phyloP scores from a whole-genome alignment of 768 basidiomycete genomes.

The Termitomyces titanicus region DNA sequence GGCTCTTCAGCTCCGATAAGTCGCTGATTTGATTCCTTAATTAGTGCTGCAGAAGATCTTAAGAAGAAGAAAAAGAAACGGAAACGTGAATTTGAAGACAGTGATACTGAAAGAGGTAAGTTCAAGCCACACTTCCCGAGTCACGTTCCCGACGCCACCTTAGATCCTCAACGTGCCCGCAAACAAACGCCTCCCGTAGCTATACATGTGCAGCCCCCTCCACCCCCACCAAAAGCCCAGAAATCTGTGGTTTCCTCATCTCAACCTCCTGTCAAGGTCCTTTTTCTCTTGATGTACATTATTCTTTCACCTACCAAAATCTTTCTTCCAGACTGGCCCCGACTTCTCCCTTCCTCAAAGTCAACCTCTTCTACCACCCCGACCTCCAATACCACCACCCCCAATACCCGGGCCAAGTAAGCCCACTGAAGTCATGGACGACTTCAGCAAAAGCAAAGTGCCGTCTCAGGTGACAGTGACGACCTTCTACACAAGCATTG shows the following conservation, averaged over 20 bases:
- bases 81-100: slow-evolving; percentile 72
- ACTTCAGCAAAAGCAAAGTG: slow-evolving; percentile 82
- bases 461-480: slow-evolving; percentile 66
- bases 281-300: slow-evolving; percentile 8
- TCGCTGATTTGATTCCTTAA: slow-evolving; percentile 2
- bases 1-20: not conserved
- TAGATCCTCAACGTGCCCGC: slow-evolving; percentile 50
- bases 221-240: slow-evolving; percentile 47
- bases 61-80: slow-evolving; percentile 87
- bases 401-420: slow-evolving; percentile 81
- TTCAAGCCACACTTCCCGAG: not conserved
- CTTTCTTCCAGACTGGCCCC: slow-evolving; percentile 33
- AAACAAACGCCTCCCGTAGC: slow-evolving; percentile 55
- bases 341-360: slow-evolving; percentile 60
- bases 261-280: slow-evolving; percentile 49
- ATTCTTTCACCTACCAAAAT: slow-evolving; percentile 3
- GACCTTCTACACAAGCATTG: slow-evolving; percentile 86
- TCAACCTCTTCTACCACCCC: slow-evolving; percentile 49
- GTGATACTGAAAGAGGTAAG: slow-evolving; percentile 61
- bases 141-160: slow-evolving; percentile 4
- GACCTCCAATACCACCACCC: slow-evolving; percentile 58
- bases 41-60: slow-evolving; percentile 41
- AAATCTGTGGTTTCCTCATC: slow-evolving; percentile 46
- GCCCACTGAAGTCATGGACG: slow-evolving; percentile 79
- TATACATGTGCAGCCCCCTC: slow-evolving; percentile 32